Evolutionary conservation across 2,329 filamentous ascomycete genomes (phyloP).

Genomic region (Calonectria ilicicola): DNA sequence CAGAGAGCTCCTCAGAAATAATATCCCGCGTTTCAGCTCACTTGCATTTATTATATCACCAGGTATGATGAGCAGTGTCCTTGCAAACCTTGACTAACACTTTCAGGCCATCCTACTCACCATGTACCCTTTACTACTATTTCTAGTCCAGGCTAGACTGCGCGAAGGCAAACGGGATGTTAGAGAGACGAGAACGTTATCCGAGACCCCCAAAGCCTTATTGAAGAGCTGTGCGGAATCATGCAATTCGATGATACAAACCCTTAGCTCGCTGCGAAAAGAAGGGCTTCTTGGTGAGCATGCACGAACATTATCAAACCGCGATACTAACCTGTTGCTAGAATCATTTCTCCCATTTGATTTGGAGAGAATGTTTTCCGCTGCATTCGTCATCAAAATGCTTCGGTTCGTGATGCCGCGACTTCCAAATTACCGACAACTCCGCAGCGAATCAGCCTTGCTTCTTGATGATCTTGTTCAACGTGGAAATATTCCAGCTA

Average conservation of each 20-base stretch:
- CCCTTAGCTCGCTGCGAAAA: background rate
- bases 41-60: constrained; percentile 18
- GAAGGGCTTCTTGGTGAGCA: constrained; percentile 16
- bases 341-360: constrained; percentile 23
- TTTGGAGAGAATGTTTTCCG: constrained; percentile 22
- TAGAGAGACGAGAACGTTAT: background rate
- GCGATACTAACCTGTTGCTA: background rate
- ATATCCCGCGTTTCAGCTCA: constrained; percentile 18
- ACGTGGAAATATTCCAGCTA: constrained; percentile 14
- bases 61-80: background rate
- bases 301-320: background rate
- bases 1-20: background rate
- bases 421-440: constrained; percentile 8
- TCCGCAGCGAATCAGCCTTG: background rate
- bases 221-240: constrained; percentile 22
- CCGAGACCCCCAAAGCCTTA: constrained; percentile 13
- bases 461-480: constrained; percentile 18
- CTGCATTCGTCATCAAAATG: constrained; percentile 17
- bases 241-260: constrained; percentile 15
- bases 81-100: background rate
- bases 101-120: constrained; percentile 12
- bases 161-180: background rate
- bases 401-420: constrained; percentile 15
- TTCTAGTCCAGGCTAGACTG: constrained; percentile 11
- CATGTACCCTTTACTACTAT: constrained; percentile 19